Conservation (phyloP, 1,284 basidiomycete species). For the Apiotrichum brassicae region DNA sequence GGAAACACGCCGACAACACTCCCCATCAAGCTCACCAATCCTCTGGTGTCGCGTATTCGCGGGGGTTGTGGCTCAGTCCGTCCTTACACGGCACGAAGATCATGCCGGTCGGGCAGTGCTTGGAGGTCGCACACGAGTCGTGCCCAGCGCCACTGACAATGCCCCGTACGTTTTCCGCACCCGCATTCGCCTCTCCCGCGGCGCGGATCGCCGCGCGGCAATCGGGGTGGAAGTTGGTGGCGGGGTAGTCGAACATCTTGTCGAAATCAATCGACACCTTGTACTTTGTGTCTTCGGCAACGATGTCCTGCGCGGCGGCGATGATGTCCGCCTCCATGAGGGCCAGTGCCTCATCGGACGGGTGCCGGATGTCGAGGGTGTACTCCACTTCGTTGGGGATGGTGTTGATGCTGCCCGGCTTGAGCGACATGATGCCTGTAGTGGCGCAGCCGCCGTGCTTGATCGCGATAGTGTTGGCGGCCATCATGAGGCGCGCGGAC, state of each 20-base stretch:
- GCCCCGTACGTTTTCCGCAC: background rate
- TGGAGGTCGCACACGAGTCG: constrained; percentile 18
- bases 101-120: constrained; percentile 29
- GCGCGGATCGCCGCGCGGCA: constrained; percentile 12
- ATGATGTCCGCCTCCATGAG: constrained; percentile 15
- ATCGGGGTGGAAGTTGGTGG: constrained; percentile 6
- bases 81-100: constrained; percentile 30
- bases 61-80: constrained; percentile 27
- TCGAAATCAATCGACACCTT: constrained; percentile 4
- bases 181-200: constrained; percentile 3
- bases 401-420: constrained; percentile 20
- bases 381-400: constrained; percentile 22
- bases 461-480: constrained; percentile 14
- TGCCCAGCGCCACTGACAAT: constrained; percentile 23
- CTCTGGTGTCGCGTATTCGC: constrained; percentile 24
- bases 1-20: background rate
- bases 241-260: constrained; percentile 12
- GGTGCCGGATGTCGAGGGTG: constrained; percentile 25
- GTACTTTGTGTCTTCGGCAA: background rate
- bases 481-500: constrained; percentile 13
- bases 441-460: constrained; percentile 17
- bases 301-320: constrained; percentile 1
- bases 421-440: constrained; percentile 17
- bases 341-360: constrained; percentile 10
- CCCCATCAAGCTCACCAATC: constrained; percentile 8